Percentiles rank a stretch among this genome's conserved stretches.
Evolutionary conservation across 1,139 yeast species (phyloP).

Genomic region (Candida gigantensis): DNA sequence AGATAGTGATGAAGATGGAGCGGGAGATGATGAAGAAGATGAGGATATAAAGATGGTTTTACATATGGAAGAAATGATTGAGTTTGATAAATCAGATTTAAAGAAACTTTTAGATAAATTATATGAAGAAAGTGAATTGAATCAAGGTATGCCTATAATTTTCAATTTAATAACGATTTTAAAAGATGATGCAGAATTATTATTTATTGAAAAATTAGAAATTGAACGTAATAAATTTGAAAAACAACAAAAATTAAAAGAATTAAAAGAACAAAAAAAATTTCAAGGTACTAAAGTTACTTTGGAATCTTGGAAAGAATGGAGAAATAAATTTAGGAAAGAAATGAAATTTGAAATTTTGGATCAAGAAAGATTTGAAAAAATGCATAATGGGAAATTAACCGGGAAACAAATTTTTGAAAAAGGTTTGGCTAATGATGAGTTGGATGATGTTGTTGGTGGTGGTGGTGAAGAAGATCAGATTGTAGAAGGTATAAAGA

Average conservation of each 20-base stretch:
- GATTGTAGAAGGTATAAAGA: slow-evolving; percentile 23
- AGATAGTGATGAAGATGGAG: slow-evolving; percentile 35
- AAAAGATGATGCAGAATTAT: slow-evolving; percentile 76
- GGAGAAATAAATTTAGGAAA: slow-evolving; percentile 68
- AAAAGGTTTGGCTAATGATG: slow-evolving; percentile 76
- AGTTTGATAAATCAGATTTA: slow-evolving; percentile 50
- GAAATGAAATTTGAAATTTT: slow-evolving; percentile 57
- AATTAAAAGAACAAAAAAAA: slow-evolving; percentile 70
- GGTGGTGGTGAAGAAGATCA: slow-evolving; percentile 21
- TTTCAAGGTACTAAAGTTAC: slow-evolving; percentile 84
- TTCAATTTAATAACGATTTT: slow-evolving; percentile 75
- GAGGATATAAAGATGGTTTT: slow-evolving; percentile 15
- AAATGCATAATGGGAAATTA: slow-evolving; percentile 72
- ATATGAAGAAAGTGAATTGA: slow-evolving; percentile 68
- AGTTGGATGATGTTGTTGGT: slow-evolving; percentile 42
- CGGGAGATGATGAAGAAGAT: slow-evolving; percentile 23
- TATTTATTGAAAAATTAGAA: slow-evolving; percentile 60
- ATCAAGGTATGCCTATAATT: slow-evolving; percentile 84
- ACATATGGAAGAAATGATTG: slow-evolving; percentile 56
- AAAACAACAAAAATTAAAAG: slow-evolving; percentile 54
- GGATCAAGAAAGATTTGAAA: slow-evolving; percentile 49
- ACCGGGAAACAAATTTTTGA: slow-evolving; percentile 91
- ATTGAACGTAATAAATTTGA: slow-evolving; percentile 60
- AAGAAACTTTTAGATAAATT: slow-evolving; percentile 39
- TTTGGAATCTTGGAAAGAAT: slow-evolving; percentile 60